phyloP scores from a whole-genome alignment of 2,329 filamentous ascomycete species.

The Trichophyton verrucosum region DNA sequence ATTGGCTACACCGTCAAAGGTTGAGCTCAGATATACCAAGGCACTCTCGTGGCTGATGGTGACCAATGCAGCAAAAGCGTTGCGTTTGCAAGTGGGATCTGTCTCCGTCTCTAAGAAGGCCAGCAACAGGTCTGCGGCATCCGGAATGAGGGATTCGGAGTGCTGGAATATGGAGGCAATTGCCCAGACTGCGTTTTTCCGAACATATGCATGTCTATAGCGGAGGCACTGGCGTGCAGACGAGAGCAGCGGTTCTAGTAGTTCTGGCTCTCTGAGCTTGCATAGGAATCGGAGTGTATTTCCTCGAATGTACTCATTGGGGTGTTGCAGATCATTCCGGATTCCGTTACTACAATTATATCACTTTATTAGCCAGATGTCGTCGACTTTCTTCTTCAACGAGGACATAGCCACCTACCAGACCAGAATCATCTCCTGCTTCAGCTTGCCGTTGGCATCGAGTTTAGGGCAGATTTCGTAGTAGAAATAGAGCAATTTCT shows the following conservation, averaged over 20 bases:
- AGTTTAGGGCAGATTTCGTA: constrained; percentile 98
- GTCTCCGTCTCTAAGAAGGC: constrained; percentile 82
- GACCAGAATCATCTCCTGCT: constrained; percentile 99
- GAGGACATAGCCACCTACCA: constrained; percentile 49
- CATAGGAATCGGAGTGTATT: constrained; percentile 96
- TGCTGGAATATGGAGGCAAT: constrained; percentile 86
- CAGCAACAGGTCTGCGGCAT: constrained; percentile 83
- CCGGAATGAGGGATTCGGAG: constrained; percentile 82
- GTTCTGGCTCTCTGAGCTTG: constrained; percentile 88
- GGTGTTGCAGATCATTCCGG: constrained; percentile 89
- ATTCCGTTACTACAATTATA: constrained; percentile 70
- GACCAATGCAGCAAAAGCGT: constrained; percentile 83
- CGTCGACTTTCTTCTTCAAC: not conserved
- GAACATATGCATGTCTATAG: constrained; percentile 92
- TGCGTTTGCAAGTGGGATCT: constrained; percentile 93
- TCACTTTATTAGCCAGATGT: not conserved
- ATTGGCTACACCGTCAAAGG: constrained; percentile 88
- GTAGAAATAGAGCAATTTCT: constrained; percentile 98
- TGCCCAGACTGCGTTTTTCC: constrained; percentile 95
- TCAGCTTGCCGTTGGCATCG: constrained; percentile 82
- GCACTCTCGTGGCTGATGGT: constrained; percentile 91
- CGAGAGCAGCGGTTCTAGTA: constrained; percentile 89
- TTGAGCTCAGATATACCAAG: constrained; percentile 69
- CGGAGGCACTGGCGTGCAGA: constrained; percentile 86
- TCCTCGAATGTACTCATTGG: constrained; percentile 95